Conservation (phyloP, 306 rosid species). For the Trifolium dubium region DNA sequence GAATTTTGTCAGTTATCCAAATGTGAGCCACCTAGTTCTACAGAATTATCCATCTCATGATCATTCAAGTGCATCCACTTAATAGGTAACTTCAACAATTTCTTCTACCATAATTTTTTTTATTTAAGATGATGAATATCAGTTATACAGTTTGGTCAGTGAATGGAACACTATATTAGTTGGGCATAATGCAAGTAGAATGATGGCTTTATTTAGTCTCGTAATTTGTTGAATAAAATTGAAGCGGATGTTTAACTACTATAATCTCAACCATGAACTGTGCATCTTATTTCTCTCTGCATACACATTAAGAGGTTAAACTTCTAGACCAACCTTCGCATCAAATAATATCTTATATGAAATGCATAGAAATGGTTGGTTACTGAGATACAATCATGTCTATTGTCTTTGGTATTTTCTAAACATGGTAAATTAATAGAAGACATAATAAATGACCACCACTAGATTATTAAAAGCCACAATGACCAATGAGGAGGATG, state of each 20-base stretch:
- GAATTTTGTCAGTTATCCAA: slow-evolving; percentile 43
- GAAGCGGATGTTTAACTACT: slow-evolving; percentile 24
- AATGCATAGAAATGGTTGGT: slow-evolving; percentile 17
- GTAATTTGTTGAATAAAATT: neutral
- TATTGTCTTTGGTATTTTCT: slow-evolving; percentile 21
- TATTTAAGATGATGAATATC: slow-evolving; percentile 25
- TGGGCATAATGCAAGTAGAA: neutral
- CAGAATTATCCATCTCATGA: slow-evolving; percentile 53
- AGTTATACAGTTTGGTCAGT: slow-evolving; percentile 11
- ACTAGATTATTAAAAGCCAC: neutral
- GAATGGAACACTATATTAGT: neutral
- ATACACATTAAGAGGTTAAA: neutral
- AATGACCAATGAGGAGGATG: neutral
- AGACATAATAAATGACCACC: slow-evolving; percentile 14
- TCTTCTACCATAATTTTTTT: slow-evolving; percentile 18
- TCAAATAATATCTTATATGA: slow-evolving; percentile 4
- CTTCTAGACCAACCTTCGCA: slow-evolving; percentile 17
- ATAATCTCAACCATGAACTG: neutral
- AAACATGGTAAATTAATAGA: neutral
- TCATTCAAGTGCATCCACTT: slow-evolving; percentile 51
- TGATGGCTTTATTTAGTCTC: neutral
- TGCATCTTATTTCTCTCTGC: slow-evolving; percentile 6
- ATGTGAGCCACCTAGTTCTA: slow-evolving; percentile 43
- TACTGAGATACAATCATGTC: slow-evolving; percentile 4
- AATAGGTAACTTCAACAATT: slow-evolving; percentile 53